Evolutionary conservation across 2,329 filamentous ascomycete genomes (phyloP).

Genomic region (Passalora sequoiae): DNA sequence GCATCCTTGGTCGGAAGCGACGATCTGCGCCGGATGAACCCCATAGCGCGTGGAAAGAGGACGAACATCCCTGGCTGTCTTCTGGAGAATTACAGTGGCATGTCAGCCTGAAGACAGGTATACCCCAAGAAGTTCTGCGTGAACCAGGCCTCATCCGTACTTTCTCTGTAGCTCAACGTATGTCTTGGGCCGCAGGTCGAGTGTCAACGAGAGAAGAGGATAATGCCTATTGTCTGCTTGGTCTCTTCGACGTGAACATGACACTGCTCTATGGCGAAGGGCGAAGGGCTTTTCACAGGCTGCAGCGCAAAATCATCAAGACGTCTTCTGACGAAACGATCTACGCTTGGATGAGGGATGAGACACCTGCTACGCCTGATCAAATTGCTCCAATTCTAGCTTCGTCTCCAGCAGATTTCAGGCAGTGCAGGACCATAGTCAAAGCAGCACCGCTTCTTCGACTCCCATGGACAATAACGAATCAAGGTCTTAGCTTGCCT

Average conservation of each 20-base stretch:
- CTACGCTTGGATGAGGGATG: not conserved
- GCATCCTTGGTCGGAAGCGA: not conserved
- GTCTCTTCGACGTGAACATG: conserved; percentile 43
- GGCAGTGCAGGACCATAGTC: not conserved
- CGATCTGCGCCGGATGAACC: not conserved
- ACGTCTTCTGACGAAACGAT: not conserved
- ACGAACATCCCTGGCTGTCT: not conserved
- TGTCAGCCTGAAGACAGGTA: not conserved
- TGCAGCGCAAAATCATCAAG: conserved; percentile 1
- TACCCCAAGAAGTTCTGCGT: not conserved
- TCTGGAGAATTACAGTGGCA: not conserved
- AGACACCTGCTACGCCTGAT: not conserved
- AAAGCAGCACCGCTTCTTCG: not conserved
- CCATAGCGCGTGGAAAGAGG: not conserved
- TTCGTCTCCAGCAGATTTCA: not conserved
- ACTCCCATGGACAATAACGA: not conserved
- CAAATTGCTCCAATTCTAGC: not conserved
- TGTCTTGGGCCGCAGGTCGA: conserved; percentile 10
- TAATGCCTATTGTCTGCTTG: conserved; percentile 42
- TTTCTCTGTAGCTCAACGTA: not conserved
- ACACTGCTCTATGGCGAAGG: conserved; percentile 1
- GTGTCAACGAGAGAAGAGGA: conserved; percentile 33
- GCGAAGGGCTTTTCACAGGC: not conserved
- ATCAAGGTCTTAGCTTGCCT: not conserved
- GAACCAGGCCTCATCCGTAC: not conserved